Evolutionary conservation across 2,329 filamentous ascomycete genomes (phyloP), one percentile per base, ranked within the genome.

Genomic region (Albifimbria verrucaria): DNA sequence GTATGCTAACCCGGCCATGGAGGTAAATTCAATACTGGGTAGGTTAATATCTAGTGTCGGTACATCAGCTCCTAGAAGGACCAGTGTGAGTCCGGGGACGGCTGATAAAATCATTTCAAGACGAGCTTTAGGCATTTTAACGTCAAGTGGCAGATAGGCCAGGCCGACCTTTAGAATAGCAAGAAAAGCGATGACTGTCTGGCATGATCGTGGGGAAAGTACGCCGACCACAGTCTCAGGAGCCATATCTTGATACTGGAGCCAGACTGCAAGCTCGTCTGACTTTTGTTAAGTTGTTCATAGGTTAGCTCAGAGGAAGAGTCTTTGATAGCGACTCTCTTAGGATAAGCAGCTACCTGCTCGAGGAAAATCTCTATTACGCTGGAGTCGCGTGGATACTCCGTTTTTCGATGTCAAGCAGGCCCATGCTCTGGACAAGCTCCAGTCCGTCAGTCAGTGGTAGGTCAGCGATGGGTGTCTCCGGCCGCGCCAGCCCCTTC

Each of bases 321-420:
- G 23, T 64, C 63, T 10, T 55, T 59, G 47, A 64, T 56, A 2
- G 63, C 63, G 2, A 56, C 15, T 2, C n/a, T 15, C 10, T 57
- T 17, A 0, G 62, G 59, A n/a, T 18, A 11, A 1, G 41, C 47
- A 10, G 43, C n/a, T 2, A 56, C 63, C 32, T 65, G 60, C 20
- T 57, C 24, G 12, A 50, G 55, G 54, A 66, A 65, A 2, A 66
- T 28, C 18, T 65, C 60, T 3, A 65, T 39, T 0, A 65, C 25
- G 46, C 58, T 65, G 1, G 11, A n/a, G 12, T 39, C 5, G 32
- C 18, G 5, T 5, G 32, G 15, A 7, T 12, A 17, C 12, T 46
- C 32, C 4, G 52, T 41, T 22, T 46, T 22, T 46, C 43, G n/a
- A 24, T 22, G 17, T 45, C 42, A 3, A 46, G 22, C 18, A 22